These are phyloP conservation scores for Fusarium vanettenii DNA, from an alignment of 2,329 filamentous ascomycete species.

Conservation along the genomic window DNA sequence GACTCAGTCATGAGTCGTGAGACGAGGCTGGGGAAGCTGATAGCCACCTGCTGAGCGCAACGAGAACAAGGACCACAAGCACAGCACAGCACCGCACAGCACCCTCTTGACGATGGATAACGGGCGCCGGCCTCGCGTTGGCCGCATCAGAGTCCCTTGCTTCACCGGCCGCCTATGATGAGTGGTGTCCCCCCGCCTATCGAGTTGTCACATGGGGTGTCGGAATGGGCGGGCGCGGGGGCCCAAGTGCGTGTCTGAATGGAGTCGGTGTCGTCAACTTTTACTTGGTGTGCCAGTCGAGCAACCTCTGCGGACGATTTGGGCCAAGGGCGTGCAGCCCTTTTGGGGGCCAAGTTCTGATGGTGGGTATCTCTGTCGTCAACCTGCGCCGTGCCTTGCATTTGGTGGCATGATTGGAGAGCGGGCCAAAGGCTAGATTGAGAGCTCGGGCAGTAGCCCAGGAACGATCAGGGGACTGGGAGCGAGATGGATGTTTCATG, in stretches of 20 bases:
- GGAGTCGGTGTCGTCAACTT: constrained; percentile 28
- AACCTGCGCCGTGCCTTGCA: constrained; percentile 46
- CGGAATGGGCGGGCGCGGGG: constrained; percentile 39
- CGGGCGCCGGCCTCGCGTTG: constrained; percentile 1
- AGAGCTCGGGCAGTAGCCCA: constrained; percentile 35
- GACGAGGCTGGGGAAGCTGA: constrained; percentile 19
- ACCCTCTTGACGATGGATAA: not conserved
- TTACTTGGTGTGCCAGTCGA: constrained; percentile 29
- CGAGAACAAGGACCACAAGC: not conserved
- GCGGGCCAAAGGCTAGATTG: constrained; percentile 36
- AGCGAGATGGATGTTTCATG: constrained; percentile 19
- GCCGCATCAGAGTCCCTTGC: constrained; percentile 39
- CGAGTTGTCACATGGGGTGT: constrained; percentile 43
- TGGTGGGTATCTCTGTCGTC: constrained; percentile 41
- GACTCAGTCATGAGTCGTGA: constrained; percentile 4
- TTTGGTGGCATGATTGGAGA: constrained; percentile 44
- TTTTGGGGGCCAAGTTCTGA: constrained; percentile 28
- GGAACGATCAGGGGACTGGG: constrained; percentile 38
- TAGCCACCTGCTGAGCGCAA: not conserved
- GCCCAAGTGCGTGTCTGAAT: constrained; percentile 23
- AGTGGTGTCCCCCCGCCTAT: constrained; percentile 36
- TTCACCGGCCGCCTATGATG: constrained; percentile 35
- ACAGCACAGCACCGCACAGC: not conserved
- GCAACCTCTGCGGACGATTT: constrained; percentile 16
- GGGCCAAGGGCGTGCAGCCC: constrained; percentile 26